Evolutionary conservation across 495 filamentous ascomycete genomes (phyloP), one percentile per base, ranked within the genome.

Genomic region (Penicillium nucicola): DNA sequence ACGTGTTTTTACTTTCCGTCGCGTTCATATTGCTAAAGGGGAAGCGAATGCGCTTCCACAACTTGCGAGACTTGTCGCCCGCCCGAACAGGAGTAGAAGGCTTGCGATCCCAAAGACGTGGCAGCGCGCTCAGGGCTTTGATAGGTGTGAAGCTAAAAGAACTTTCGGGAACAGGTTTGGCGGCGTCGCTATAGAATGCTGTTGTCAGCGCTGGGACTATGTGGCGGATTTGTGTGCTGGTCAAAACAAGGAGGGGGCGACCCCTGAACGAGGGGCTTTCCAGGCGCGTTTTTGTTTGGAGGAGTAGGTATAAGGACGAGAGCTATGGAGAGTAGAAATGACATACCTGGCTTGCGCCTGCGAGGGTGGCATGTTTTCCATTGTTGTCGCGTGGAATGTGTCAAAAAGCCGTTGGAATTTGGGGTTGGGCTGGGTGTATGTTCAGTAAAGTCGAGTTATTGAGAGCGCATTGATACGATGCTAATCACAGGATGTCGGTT

Each of bases 31-130:
- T 68, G 53, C 67, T 64, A 43, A 75, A 74, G 6, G 70, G 70
- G 4, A 66, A 55, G 14, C 64, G 66, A 52, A 72, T 70, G 37
- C 77, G 71, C 53, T 81, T 81, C 77, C 77, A 81, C 39, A 81
- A 55, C 42, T 79, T 80, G 28, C 70, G 71, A 5, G 75, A 66
- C 41, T 71, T 71, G 20, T 68, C 59, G 17, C 67, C 73, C 20
- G 65, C 52, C 39, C 64, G 56, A 43, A 74, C 77, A 48, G 73
- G 77, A 53, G 63, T 84, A 64, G 71, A 79, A 58, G 77, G 82
- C 72, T 65, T 79, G 71, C 65, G 73, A 69, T 69, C 84, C 79
- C 66, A 75, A 67, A 70, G 64, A 67, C 58, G 81, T 50, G 63
- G 76, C 34, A 49, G 62, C 53, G 47, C 63, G 67, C 49, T 51